Evolutionary conservation across 164 flowering plant genomes (phyloP).

Genomic region (Platanus orientalis): DNA sequence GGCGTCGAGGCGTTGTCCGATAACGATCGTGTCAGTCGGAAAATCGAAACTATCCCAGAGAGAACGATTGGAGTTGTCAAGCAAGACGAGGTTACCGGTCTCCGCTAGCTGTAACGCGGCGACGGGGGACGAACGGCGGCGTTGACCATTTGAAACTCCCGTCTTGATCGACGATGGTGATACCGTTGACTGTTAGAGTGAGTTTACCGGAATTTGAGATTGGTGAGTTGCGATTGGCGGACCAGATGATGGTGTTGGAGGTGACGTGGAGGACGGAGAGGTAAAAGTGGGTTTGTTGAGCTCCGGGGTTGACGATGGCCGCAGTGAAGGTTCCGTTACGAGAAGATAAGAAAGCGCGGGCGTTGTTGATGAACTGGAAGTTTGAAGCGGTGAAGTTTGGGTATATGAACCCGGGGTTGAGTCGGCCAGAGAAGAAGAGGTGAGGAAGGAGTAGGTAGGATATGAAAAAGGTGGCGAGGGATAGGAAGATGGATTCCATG

Average conservation of each 20-base stretch:
- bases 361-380: slow-evolving; percentile 37
- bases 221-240: slow-evolving; percentile 66
- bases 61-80: slow-evolving; percentile 45
- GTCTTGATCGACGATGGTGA: slow-evolving; percentile 30
- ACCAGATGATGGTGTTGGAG: slow-evolving; percentile 67
- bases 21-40: slow-evolving; percentile 71
- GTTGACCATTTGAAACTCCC: slow-evolving; percentile 76
- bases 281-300: slow-evolving; percentile 38
- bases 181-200: slow-evolving; percentile 45
- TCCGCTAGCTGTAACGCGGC: slow-evolving; percentile 41
- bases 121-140: slow-evolving; percentile 42
- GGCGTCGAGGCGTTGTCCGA: slow-evolving; percentile 48
- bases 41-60: slow-evolving; percentile 63
- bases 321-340: slow-evolving; percentile 53
- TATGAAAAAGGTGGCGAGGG: slow-evolving; percentile 19
- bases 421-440: slow-evolving; percentile 10
- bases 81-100: slow-evolving; percentile 60
- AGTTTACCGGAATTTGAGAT: slow-evolving; percentile 47
- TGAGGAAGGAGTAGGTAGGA: slow-evolving; percentile 19
- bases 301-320: slow-evolving; percentile 48
- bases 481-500: slow-evolving; percentile 28
- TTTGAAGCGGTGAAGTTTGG: slow-evolving; percentile 71
- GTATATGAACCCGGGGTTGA: slow-evolving; percentile 33
- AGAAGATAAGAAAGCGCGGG: slow-evolving; percentile 61
- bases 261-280: slow-evolving; percentile 55